phyloP scores from a whole-genome alignment of 2,329 filamentous ascomycete species.

The Cladosporium sp. region DNA sequence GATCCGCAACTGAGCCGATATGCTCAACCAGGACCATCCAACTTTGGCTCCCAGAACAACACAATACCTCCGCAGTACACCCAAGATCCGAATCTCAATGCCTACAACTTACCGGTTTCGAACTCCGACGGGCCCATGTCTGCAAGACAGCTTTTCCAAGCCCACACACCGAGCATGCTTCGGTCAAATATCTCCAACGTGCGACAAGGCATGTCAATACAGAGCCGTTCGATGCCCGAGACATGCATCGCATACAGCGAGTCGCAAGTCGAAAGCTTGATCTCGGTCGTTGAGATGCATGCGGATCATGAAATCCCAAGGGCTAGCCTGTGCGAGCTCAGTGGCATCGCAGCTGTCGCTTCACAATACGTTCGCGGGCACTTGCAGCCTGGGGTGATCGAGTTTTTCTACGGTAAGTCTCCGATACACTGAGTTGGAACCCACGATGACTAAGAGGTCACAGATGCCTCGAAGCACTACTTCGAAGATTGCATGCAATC shows the following conservation, averaged over 20 bases:
- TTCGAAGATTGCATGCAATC: slow-evolving; percentile 21
- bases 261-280: slow-evolving; percentile 13
- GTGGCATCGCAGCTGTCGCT: slow-evolving; percentile 15
- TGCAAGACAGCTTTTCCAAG: slow-evolving; percentile 11
- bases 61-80: neutral
- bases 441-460: neutral
- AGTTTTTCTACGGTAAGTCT: slow-evolving; percentile 15
- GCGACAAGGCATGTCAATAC: slow-evolving; percentile 10
- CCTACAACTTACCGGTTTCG: neutral
- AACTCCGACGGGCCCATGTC: neutral
- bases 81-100: slow-evolving; percentile 5
- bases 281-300: slow-evolving; percentile 7
- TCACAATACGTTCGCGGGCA: slow-evolving; percentile 7
- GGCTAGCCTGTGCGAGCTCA: slow-evolving; percentile 14
- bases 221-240: slow-evolving; percentile 7
- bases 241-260: slow-evolving; percentile 11
- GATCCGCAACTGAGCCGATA: slow-evolving; percentile 12
- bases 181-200: slow-evolving; percentile 4
- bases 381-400: slow-evolving; percentile 14
- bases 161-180: slow-evolving; percentile 4
- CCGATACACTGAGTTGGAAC: neutral
- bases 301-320: slow-evolving; percentile 11
- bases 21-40: neutral
- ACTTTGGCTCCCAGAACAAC: neutral
- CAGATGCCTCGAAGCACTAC: slow-evolving; percentile 18